A percentile compares a stretch with the other conserved stretches of the same genome.
phyloP scores from a whole-genome alignment of 495 filamentous ascomycete species.

The Bacidia gigantensis region DNA sequence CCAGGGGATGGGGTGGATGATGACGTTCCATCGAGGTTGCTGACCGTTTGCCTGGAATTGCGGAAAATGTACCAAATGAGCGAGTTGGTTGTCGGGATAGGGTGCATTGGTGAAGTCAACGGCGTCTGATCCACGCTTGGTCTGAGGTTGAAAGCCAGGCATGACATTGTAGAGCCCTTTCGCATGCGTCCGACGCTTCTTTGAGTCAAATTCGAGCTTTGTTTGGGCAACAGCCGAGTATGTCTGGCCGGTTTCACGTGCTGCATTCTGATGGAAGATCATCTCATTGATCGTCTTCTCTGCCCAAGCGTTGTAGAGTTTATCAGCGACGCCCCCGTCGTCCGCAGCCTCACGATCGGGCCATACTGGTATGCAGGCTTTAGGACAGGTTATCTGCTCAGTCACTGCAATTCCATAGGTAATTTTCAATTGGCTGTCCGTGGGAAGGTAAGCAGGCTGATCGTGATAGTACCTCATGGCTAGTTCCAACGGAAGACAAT shows the following conservation, averaged over 20 bases:
- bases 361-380: background rate
- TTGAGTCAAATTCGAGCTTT: background rate
- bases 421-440: background rate
- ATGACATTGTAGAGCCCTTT: background rate
- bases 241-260: background rate
- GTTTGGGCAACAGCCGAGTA: background rate
- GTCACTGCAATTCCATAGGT: background rate
- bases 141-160: background rate
- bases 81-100: background rate
- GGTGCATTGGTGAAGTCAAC: background rate
- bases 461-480: conserved; percentile 5
- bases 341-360: background rate
- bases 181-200: background rate
- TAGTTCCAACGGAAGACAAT: background rate
- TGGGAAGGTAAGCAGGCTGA: background rate
- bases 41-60: background rate
- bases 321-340: background rate
- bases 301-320: background rate
- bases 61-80: background rate
- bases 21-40: background rate
- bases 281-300: background rate
- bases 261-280: background rate
- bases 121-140: background rate
- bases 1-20: background rate
- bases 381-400: background rate